Evolutionary conservation across 192 early-diverging fungal species (phyloP), one percentile per base, ranked within the genome.

Genomic region (Podila verticillata): DNA sequence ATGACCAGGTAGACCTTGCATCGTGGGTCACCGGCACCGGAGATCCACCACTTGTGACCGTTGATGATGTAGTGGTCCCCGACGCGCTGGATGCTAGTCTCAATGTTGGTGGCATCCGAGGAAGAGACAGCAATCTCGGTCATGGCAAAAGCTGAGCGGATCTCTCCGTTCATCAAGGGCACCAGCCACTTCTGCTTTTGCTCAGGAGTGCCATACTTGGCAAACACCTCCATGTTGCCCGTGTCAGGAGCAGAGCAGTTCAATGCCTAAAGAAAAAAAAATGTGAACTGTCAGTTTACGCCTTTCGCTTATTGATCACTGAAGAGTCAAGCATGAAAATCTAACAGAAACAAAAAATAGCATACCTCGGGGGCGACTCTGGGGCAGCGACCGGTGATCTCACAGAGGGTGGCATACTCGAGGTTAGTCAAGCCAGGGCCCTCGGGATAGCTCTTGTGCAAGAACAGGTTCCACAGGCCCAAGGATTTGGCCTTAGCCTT

Each of bases 141-240:
- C 98, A 99, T 99, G 66, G 96, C 96, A 85, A 99, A 98, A 24
- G 97, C 96, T 28, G 96, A 98, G 24, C 98, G 91, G 75, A 99
- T 97, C 84, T 92, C 82, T 59, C 97, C 97, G 28, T 93, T 87
- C 85, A 99, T 75, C 61, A 99, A 86, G 13, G 98, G 98, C 35
- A 81, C 68, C 19, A 95, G 84, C 89, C 93, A 96, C 56, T 83
- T 78, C 49, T 86, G 61, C 85, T 98, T 97, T 82, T 99, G 98
- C 49, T 75, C 93, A 22, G 83, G 71, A 17, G 87, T 89, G 57
- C 98, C 98, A 84, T 97, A 99, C 84, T 97, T 97, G 44, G 95
- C 95, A 70, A 99, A 92, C 51, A 99, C 96, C 75, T 99, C 97
- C 97, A 99, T 99, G 88, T 99, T 99, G 65, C 98, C 98, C 7